Conservation (phyloP, 2,329 filamentous ascomycete species). For the Ceratocystis smalleyi region DNA sequence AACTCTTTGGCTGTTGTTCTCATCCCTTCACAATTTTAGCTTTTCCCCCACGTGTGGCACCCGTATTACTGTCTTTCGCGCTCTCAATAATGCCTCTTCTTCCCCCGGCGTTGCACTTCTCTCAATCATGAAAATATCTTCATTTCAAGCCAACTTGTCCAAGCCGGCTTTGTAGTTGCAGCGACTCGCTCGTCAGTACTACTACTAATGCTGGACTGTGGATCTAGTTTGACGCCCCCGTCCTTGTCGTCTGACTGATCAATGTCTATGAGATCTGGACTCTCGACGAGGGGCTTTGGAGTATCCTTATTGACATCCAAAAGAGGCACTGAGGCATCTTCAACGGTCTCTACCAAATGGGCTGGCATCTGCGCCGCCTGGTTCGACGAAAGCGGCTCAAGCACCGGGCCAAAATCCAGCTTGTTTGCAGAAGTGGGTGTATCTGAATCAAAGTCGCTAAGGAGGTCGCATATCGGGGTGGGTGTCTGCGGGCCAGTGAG, state of each 20-base stretch:
- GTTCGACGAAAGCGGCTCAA: not conserved
- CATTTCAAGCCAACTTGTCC: slow-evolving; percentile 4
- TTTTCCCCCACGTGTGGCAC: not conserved
- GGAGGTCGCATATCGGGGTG: not conserved
- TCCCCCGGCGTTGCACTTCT: not conserved
- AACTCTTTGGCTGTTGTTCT: not conserved
- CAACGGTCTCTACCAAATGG: no score
- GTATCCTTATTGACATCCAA: not conserved
- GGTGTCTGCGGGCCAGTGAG: not conserved
- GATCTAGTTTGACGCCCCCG: not conserved
- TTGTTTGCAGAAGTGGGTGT: not conserved
- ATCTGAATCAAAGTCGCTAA: not conserved
- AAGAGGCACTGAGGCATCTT: not conserved
- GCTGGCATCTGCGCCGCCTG: not conserved
- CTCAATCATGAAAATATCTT: not conserved
- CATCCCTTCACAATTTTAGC: not conserved
- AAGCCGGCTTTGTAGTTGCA: not conserved
- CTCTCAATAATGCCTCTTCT: not conserved
- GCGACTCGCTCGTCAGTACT: not conserved
- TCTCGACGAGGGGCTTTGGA: no score
- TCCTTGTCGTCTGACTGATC: not conserved
- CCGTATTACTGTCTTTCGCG: not conserved
- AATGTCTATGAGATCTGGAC: no score
- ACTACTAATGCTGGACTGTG: not conserved
- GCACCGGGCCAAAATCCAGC: not conserved